A percentile compares a stretch with the other conserved stretches of the same genome.
Evolutionary conservation across 2,329 filamentous ascomycete genomes (phyloP).

Genomic region (Plenodomus biglobosus): DNA sequence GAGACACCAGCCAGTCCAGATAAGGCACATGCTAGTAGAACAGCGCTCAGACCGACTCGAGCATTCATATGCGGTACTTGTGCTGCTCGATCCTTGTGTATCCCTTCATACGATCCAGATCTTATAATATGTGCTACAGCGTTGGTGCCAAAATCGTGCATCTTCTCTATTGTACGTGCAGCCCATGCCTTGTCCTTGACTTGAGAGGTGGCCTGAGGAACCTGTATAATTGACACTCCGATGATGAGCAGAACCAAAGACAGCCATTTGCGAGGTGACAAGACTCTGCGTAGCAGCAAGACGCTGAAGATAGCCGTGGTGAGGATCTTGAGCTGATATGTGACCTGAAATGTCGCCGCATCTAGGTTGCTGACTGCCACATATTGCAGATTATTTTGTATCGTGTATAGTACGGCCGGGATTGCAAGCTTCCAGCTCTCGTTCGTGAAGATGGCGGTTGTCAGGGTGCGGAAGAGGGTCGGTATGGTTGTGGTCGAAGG

Average conservation of each 20-base stretch:
- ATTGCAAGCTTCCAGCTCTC: slow-evolving; percentile 96
- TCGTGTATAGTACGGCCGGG: slow-evolving; percentile 82
- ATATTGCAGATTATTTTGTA: slow-evolving; percentile 94
- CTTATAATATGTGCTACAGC: slow-evolving; percentile 52
- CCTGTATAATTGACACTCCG: slow-evolving; percentile 82
- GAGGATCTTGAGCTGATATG: slow-evolving; percentile 93
- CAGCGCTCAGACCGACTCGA: slow-evolving; percentile 75
- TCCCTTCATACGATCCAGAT: slow-evolving; percentile 89
- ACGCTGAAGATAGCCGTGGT: slow-evolving; percentile 88
- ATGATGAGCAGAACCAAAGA: slow-evolving; percentile 76
- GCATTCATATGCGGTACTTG: slow-evolving; percentile 68
- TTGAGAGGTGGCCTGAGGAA: slow-evolving; percentile 63
- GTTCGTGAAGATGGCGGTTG: slow-evolving; percentile 77
- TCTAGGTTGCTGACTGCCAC: slow-evolving; percentile 88
- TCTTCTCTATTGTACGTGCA: slow-evolving; percentile 75
- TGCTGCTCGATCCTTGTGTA: slow-evolving; percentile 63
- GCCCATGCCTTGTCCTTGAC: slow-evolving; percentile 62
- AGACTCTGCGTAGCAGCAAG: slow-evolving; percentile 68
- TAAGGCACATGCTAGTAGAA: slow-evolving; percentile 73
- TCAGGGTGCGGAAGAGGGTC: slow-evolving; percentile 77
- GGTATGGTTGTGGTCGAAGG: slow-evolving; percentile 79
- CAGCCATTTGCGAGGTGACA: slow-evolving; percentile 76
- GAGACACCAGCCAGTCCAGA: slow-evolving; percentile 85
- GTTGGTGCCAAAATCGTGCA: slow-evolving; percentile 64
- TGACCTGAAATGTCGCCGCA: slow-evolving; percentile 88